These are phyloP conservation scores for Penicillium sp. DNA, from an alignment of 2,329 filamentous ascomycete genomes.

Conservation along the genomic window DNA sequence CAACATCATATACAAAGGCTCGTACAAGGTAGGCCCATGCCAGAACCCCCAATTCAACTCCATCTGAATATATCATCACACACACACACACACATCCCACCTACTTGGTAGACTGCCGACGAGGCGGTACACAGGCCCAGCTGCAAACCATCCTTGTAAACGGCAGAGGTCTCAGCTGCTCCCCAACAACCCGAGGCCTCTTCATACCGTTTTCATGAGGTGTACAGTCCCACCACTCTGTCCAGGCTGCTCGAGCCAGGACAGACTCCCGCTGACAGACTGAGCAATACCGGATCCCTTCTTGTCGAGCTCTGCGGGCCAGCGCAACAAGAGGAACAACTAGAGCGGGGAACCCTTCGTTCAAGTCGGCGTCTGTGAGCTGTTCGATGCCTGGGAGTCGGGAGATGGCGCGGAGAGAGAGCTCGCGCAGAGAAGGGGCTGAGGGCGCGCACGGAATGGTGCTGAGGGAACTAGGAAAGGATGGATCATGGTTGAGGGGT, in stretches of 20 bases:
- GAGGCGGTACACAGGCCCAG: conserved; percentile 31
- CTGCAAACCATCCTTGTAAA: conserved; percentile 39
- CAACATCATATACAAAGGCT: conserved; percentile 7
- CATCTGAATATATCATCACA: not conserved
- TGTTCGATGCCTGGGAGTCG: conserved; percentile 33
- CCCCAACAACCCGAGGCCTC: conserved; percentile 24
- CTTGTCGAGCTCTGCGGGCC: conserved; percentile 30
- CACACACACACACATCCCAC: too few species aligned
- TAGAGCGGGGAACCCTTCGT: conserved; percentile 26
- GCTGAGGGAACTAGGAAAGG: conserved; percentile 1
- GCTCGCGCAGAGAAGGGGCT: conserved; percentile 40
- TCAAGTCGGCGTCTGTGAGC: conserved; percentile 31
- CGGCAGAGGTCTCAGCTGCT: conserved; percentile 34
- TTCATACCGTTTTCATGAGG: conserved; percentile 36
- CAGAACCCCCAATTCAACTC: not conserved
- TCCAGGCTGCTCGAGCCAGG: conserved; percentile 39
- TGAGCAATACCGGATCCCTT: conserved; percentile 37
- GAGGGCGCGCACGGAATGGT: conserved; percentile 5
- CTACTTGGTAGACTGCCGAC: conserved; percentile 1
- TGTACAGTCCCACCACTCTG: conserved; percentile 42
- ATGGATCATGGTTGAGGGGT: conserved; percentile 10
- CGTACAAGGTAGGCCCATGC: too few species aligned
- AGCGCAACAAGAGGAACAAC: conserved; percentile 32
- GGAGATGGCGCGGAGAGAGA: conserved; percentile 36
- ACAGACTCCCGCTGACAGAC: conserved; percentile 38